These are phyloP conservation scores for Arthonia radiata DNA, from an alignment of 495 filamentous ascomycete genomes.

Conservation along the genomic window DNA sequence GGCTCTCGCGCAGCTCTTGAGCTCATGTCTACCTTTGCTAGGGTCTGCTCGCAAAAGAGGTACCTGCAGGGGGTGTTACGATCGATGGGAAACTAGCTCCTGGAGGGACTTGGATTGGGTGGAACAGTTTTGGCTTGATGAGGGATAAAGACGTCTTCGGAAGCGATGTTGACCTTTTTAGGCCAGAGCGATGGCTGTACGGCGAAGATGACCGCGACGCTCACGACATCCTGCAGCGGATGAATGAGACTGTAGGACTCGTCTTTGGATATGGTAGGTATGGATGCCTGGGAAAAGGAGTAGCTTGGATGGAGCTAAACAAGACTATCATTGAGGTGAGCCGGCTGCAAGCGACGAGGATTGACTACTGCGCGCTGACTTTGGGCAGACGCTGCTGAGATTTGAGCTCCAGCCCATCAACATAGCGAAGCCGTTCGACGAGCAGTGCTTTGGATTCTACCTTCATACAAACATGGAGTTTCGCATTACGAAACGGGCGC, in stretches of 20 bases:
- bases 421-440: conserved; percentile 8
- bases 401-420: conserved; percentile 10
- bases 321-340: too few species aligned
- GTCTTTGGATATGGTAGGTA: too few species aligned
- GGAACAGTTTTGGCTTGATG: conserved; percentile 10
- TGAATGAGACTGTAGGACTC: conserved; percentile 8
- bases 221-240: conserved; percentile 4
- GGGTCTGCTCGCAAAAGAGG: conserved; percentile 8
- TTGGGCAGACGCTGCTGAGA: conserved; percentile 8
- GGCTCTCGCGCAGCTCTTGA: too few species aligned
- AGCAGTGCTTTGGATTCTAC: conserved; percentile 9
- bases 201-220: conserved; percentile 9
- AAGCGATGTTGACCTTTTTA: conserved; percentile 19
- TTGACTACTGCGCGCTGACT: too few species aligned
- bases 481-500: conserved; percentile 6
- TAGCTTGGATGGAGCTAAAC: too few species aligned
- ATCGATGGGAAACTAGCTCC: conserved; percentile 9
- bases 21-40: too few species aligned
- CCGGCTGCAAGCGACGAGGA: too few species aligned
- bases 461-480: conserved; percentile 9
- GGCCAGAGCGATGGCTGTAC: conserved; percentile 29
- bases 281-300: too few species aligned
- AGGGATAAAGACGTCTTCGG: conserved; percentile 18
- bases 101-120: conserved; percentile 7
- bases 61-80: conserved; percentile 3